Base-by-base conservation (phyloP, 192 early-diverging fungal genomes). In the Podila epicladia region DNA sequence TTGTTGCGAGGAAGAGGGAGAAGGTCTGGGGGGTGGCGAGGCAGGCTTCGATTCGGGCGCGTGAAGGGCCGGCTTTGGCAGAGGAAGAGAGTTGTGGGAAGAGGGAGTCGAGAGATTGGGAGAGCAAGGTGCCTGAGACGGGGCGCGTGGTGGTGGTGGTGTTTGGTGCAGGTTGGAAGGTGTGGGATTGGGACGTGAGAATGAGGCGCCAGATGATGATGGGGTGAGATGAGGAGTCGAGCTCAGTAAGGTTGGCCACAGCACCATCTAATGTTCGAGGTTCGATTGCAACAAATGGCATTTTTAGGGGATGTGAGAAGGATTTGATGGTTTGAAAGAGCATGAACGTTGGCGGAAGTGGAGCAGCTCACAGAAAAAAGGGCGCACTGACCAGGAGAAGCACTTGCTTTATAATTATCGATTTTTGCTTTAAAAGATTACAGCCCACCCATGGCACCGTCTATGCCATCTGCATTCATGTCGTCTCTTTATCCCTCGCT, bases 401-500 rank as follows among this genome's bases (percentile, higher is more conserved):
- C 41, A 45, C 41, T 45, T 45, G 41, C 35, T 45, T 45, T 45
- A 15, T 45, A 45, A 45, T 45, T 45, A 45, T 45, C 2, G 41
- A 11, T 15, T 45, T 45, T 17, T 45, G 41, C 41, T 45, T 45
- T 6, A 45, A 45, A 45, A 45, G 17, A 15, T 3, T 45, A 45
- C 13, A 17, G 13, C 41, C 15, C 41, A 45, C 17, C 41, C 11
- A 41, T 41, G 38, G 38, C 12, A 41, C 38, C 11, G 9, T 41
- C 38, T 2, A 45, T 4, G 15, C 11, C 41, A 15, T 45, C 41
- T 17, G 15, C 15, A 45, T 17, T 15, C 41, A 45, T 13, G 41
- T 55, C 53, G 53, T 22, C 53, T 55, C 53, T 24, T 71, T 72
- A 85, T 58, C 84, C 80, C 33, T 85, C 84, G n/a, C 70, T 71